phyloP scores from a whole-genome alignment of 768 basidiomycete genomes.

The Nidularia sp. region DNA sequence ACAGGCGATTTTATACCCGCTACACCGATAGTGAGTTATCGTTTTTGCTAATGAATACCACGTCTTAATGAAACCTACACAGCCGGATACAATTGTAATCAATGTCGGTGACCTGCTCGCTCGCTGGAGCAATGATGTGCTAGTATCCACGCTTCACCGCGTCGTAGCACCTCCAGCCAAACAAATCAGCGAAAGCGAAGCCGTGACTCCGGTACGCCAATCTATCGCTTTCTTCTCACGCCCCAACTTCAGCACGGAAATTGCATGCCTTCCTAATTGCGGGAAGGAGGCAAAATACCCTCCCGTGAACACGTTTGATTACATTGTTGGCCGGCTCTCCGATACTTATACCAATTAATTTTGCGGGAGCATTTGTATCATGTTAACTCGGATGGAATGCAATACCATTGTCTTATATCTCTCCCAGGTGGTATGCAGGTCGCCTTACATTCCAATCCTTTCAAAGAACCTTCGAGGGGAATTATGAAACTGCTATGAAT shows the following conservation, averaged over 20 bases:
- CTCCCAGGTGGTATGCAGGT: too few species aligned
- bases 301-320: constrained; percentile 69
- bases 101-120: constrained; percentile 80
- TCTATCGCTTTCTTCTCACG: constrained; percentile 89
- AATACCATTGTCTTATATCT: too few species aligned
- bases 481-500: too few species aligned
- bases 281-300: constrained; percentile 57
- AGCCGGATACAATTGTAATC: constrained; percentile 80
- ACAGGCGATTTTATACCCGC: constrained; percentile 71
- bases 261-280: constrained; percentile 70
- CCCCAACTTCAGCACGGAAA: constrained; percentile 64
- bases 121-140: constrained; percentile 79
- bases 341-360: too few species aligned
- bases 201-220: constrained; percentile 63
- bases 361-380: too few species aligned
- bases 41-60: too few species aligned
- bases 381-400: too few species aligned
- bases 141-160: constrained; percentile 78
- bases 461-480: too few species aligned
- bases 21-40: constrained; percentile 62
- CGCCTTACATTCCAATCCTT: too few species aligned
- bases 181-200: constrained; percentile 43
- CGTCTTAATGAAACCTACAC: constrained; percentile 1
- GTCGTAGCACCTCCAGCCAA: constrained; percentile 69
- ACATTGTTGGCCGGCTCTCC: constrained; percentile 69